Evolutionary conservation across 345 rosid species (phyloP).

Genomic region (Leavenworthia alabamica): DNA sequence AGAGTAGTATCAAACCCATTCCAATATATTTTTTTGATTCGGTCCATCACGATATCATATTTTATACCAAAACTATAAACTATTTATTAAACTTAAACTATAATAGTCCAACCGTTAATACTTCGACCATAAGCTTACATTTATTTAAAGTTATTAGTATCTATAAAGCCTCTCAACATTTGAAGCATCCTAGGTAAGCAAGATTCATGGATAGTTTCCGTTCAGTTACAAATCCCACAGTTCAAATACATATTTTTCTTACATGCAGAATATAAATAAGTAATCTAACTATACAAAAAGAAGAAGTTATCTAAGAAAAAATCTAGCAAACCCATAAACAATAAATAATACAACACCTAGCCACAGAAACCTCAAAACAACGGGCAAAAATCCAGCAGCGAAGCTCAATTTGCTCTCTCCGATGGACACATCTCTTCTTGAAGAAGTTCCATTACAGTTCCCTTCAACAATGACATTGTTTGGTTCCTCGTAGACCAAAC

Average conservation of each 20-base stretch:
- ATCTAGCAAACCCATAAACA: conserved; percentile 9
- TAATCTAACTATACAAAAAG: neutral
- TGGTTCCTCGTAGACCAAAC: conserved; percentile 23
- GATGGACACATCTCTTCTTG: neutral
- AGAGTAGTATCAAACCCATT: no score
- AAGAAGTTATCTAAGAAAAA: neutral
- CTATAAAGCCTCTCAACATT: no score
- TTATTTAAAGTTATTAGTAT: no score
- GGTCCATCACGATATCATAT: no score
- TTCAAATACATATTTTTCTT: neutral
- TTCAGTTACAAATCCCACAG: neutral
- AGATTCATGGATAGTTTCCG: neutral
- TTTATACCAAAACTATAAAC: no score
- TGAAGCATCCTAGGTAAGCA: no score
- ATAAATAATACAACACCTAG: neutral
- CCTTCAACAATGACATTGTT: conserved; percentile 4
- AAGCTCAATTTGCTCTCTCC: neutral
- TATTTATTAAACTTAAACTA: no score
- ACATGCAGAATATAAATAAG: no score
- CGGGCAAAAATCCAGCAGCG: neutral
- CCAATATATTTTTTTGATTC: no score
- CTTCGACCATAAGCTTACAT: no score
- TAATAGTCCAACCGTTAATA: no score
- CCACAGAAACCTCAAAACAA: conserved; percentile 6
- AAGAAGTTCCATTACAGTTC: neutral